Percentiles rank a stretch among this genome's conserved stretches.
phyloP scores from a whole-genome alignment of 805 yeast genomes.

The Jamesozyma lodderae region DNA sequence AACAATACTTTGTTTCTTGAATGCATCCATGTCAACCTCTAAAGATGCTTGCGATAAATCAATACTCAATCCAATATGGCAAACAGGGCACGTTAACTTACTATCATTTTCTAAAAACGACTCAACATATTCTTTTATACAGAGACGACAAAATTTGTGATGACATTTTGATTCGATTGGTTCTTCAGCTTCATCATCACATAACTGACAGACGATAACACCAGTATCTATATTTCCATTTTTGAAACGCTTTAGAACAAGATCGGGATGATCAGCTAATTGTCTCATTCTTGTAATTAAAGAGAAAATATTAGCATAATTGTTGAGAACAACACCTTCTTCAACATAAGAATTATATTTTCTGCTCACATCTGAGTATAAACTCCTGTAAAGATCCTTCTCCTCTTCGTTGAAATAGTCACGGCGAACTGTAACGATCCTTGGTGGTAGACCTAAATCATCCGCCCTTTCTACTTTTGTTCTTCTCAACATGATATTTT shows the following conservation, averaged over 20 bases:
- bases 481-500: conserved; percentile 83
- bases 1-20: conserved; percentile 58
- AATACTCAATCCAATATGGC: conserved; percentile 87
- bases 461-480: conserved; percentile 96
- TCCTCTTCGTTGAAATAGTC: conserved; percentile 92
- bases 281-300: conserved; percentile 96
- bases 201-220: conserved; percentile 72
- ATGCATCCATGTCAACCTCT: conserved; percentile 47
- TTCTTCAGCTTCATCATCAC: conserved; percentile 98
- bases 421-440: conserved; percentile 79
- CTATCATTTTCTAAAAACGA: conserved; percentile 48
- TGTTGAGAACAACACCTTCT: conserved; percentile 91
- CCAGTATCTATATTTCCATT: conserved; percentile 33
- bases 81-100: conserved; percentile 82
- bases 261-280: conserved; percentile 95
- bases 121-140: conserved; percentile 84
- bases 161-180: conserved; percentile 92
- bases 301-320: conserved; percentile 94
- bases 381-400: conserved; percentile 79
- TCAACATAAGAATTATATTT: conserved; percentile 88
- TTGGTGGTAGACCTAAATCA: conserved; percentile 94
- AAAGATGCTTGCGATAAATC: conserved; percentile 82
- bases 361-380: conserved; percentile 79
- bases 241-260: conserved; percentile 68
- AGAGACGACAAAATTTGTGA: conserved; percentile 86